Conservation (phyloP, 441 rosid species). For the Pelargonium hybrid region DNA sequence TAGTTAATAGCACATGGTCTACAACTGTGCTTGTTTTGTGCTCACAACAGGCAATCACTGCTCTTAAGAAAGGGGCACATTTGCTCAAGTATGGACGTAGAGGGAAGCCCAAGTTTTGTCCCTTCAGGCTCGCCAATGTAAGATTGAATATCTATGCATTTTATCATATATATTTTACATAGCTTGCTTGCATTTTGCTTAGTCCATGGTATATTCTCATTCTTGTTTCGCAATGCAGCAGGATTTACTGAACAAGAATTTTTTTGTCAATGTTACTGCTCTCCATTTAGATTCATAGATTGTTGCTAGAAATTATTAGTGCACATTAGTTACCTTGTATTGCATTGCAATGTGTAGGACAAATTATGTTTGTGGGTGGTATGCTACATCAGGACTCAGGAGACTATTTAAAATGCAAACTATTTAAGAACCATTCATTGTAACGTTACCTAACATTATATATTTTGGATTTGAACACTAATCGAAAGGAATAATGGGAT, state of each 20-base stretch:
- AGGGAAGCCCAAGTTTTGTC: slow-evolving; percentile 97
- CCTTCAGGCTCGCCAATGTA: slow-evolving; percentile 93
- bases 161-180: neutral
- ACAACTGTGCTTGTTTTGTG: slow-evolving; percentile 7
- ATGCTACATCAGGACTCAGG: neutral
- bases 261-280: neutral
- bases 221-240: neutral
- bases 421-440: neutral
- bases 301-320: neutral
- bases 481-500: neutral
- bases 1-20: neutral
- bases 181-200: neutral
- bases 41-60: slow-evolving; percentile 79
- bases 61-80: slow-evolving; percentile 86
- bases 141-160: slow-evolving; percentile 22
- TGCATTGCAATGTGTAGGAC: neutral
- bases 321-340: neutral
- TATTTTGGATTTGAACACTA: neutral
- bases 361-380: neutral
- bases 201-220: neutral
- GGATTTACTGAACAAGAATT: neutral
- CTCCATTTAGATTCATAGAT: neutral
- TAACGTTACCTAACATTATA: neutral
- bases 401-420: neutral
- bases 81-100: slow-evolving; percentile 95